Percentiles rank a stretch among this genome's conserved stretches.
Conservation (phyloP, 2,329 filamentous ascomycete genomes). For the Aspergillus pseudonomiae region DNA sequence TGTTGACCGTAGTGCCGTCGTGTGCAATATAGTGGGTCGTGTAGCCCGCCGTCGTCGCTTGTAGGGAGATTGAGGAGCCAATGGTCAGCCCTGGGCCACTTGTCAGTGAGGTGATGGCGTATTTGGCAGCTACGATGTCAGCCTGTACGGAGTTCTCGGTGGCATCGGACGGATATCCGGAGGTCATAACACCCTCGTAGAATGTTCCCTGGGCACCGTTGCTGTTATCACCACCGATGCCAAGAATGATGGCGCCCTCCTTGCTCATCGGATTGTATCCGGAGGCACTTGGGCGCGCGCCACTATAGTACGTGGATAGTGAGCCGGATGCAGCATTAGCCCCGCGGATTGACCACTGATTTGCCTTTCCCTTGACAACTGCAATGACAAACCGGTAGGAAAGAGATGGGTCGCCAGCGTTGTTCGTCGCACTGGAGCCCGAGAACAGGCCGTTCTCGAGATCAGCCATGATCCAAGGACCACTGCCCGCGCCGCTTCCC, state of each 20-base stretch:
- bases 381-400: slow-evolving; percentile 61
- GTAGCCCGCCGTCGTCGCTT: slow-evolving; percentile 58
- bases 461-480: slow-evolving; percentile 71
- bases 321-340: slow-evolving; percentile 58
- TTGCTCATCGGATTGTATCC: slow-evolving; percentile 67
- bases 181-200: slow-evolving; percentile 68
- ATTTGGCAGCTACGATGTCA: slow-evolving; percentile 63
- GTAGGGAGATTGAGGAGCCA: slow-evolving; percentile 58
- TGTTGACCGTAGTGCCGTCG: slow-evolving; percentile 54
- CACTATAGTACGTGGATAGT: slow-evolving; percentile 63
- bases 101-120: slow-evolving; percentile 51
- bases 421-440: slow-evolving; percentile 50
- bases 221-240: slow-evolving; percentile 71
- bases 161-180: slow-evolving; percentile 62
- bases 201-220: slow-evolving; percentile 63
- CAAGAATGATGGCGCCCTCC: slow-evolving; percentile 68
- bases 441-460: slow-evolving; percentile 70
- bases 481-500: slow-evolving; percentile 60
- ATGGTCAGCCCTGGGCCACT: slow-evolving; percentile 53
- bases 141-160: slow-evolving; percentile 63
- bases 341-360: slow-evolving; percentile 63
- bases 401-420: slow-evolving; percentile 57
- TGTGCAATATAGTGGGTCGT: slow-evolving; percentile 60
- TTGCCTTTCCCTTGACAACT: slow-evolving; percentile 58
- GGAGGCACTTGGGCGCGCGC: slow-evolving; percentile 53